Evolutionary conservation across 73 alveolate genomes (phyloP).

Genomic region (Diophrys appendiculata): DNA sequence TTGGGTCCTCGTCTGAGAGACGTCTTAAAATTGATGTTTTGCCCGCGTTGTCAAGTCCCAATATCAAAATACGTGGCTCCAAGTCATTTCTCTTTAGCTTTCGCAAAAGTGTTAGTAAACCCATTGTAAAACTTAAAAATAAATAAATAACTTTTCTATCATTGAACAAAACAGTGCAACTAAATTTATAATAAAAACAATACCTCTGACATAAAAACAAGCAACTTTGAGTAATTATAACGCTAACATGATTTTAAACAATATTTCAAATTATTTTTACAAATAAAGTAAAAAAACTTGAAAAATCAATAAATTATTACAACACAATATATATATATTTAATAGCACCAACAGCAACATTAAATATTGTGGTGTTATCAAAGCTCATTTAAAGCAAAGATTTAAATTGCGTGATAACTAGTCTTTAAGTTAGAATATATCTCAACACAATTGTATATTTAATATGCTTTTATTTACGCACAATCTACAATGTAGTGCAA

Average conservation of each 20-base stretch:
- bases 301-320: background rate
- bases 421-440: too few species aligned
- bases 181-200: slow-evolving; percentile 42
- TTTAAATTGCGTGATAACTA: too few species aligned
- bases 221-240: too few species aligned
- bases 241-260: background rate
- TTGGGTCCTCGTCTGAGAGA: slow-evolving; percentile 95
- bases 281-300: too few species aligned
- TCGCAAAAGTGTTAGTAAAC: slow-evolving; percentile 86
- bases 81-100: slow-evolving; percentile 92
- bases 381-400: too few species aligned
- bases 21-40: slow-evolving; percentile 92
- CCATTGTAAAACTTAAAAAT: slow-evolving; percentile 64
- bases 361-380: too few species aligned
- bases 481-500: background rate
- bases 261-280: too few species aligned
- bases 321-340: background rate
- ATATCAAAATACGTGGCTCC: slow-evolving; percentile 88
- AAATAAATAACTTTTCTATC: background rate
- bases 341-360: too few species aligned
- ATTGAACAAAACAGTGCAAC: background rate
- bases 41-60: slow-evolving; percentile 97
- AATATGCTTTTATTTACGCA: background rate
- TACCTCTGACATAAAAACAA: slow-evolving; percentile 2
- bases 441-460: too few species aligned